Conservation (phyloP, 2,329 filamentous ascomycete genomes). For the Hypoxylon sp. region DNA sequence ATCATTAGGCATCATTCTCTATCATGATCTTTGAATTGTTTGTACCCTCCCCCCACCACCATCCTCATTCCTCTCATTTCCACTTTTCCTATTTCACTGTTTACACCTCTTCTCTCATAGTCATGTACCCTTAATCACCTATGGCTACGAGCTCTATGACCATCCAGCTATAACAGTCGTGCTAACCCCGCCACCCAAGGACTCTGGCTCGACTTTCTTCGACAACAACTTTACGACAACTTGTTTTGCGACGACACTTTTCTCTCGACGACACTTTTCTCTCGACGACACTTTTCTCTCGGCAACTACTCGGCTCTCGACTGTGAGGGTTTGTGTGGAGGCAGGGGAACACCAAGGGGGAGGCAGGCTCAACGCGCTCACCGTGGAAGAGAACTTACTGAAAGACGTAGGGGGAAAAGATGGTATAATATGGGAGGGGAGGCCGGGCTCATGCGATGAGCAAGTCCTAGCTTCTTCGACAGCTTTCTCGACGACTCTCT, state of each 20-base stretch:
- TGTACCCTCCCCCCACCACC: neutral
- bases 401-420: conserved; percentile 8
- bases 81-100: neutral
- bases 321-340: too few relatives aligned
- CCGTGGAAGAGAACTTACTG: conserved; percentile 3
- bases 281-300: too few relatives aligned
- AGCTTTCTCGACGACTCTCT: neutral
- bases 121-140: neutral
- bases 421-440: neutral
- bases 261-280: too few relatives aligned
- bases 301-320: too few relatives aligned
- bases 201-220: neutral
- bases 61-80: neutral
- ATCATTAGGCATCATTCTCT: neutral
- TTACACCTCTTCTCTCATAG: neutral
- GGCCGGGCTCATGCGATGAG: too few relatives aligned
- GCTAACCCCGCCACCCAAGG: neutral
- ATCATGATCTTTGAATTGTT: neutral
- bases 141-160: neutral
- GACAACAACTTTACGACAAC: neutral
- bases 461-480: neutral
- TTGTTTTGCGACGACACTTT: too few relatives aligned
- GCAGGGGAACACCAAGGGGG: too few relatives aligned
- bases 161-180: neutral
- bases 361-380: neutral